These are phyloP conservation scores for Tolypocladium ophioglossoides DNA, from an alignment of 2,329 filamentous ascomycete genomes.

Conservation along the genomic window DNA sequence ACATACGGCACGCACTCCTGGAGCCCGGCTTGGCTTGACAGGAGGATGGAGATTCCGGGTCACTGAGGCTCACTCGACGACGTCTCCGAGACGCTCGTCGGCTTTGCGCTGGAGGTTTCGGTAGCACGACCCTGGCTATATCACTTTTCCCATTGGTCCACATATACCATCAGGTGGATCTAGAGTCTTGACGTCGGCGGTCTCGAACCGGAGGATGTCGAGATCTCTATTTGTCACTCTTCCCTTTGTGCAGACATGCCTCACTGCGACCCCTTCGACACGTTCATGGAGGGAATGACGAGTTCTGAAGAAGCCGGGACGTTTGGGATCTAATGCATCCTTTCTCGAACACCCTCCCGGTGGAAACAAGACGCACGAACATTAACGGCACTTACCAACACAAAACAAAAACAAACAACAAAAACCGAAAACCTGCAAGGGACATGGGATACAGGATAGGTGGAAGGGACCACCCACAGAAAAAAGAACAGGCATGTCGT, in stretches of 20 bases:
- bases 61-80: neutral
- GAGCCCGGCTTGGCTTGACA: slow-evolving; percentile 1
- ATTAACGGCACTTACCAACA: neutral
- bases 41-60: neutral
- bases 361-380: neutral
- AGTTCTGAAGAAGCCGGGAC: neutral
- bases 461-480: neutral
- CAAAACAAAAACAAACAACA: neutral
- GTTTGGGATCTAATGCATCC: slow-evolving; percentile 1
- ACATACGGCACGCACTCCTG: slow-evolving; percentile 4
- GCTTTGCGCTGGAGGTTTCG: neutral
- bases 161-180: neutral
- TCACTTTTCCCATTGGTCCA: too few species aligned
- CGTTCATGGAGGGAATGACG: slow-evolving; percentile 2
- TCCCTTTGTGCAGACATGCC: neutral
- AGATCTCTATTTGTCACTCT: neutral
- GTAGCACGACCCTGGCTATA: neutral
- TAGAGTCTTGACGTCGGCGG: neutral
- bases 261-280: slow-evolving; percentile 1
- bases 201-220: too few species aligned
- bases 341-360: neutral
- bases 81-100: neutral
- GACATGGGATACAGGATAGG: slow-evolving; percentile 7
- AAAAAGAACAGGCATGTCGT: slow-evolving; percentile 3
- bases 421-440: neutral